These are phyloP conservation scores for Senna tora DNA, from an alignment of 306 rosid genomes.

Conservation along the genomic window DNA sequence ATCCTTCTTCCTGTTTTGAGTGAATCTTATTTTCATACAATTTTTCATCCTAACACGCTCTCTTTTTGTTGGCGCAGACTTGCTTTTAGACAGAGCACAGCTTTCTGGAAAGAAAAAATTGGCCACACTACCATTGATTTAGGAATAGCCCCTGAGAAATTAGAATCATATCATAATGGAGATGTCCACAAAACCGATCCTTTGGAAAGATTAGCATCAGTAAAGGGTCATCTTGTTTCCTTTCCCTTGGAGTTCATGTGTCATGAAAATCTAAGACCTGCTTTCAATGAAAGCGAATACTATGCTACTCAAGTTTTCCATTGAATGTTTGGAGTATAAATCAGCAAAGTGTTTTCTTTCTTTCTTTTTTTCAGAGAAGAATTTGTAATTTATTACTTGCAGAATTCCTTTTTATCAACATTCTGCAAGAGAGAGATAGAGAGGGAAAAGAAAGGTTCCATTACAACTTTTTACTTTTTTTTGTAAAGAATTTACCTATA, in stretches of 20 bases:
- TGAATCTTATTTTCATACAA: background rate
- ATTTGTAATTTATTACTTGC: conserved; percentile 8
- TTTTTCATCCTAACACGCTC: conserved; percentile 32
- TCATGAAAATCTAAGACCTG: conserved; percentile 71
- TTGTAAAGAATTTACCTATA: background rate
- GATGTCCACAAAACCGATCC: background rate
- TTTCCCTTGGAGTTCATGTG: conserved; percentile 31
- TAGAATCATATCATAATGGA: conserved; percentile 16
- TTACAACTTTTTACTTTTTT: background rate
- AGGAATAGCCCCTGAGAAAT: conserved; percentile 20
- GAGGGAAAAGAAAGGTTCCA: background rate
- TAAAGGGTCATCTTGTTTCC: conserved; percentile 27
- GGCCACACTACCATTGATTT: conserved; percentile 62
- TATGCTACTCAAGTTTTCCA: conserved; percentile 77
- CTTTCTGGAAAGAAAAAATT: conserved; percentile 54
- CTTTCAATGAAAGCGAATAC: conserved; percentile 72
- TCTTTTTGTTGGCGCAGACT: conserved; percentile 38
- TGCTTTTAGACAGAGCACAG: conserved; percentile 62
- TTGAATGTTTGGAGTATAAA: conserved; percentile 24
- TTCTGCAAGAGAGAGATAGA: conserved; percentile 24
- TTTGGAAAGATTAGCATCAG: conserved; percentile 18
- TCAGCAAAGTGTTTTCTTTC: background rate
- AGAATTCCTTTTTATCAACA: conserved; percentile 3
- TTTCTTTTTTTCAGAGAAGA: background rate
- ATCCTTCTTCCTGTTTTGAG: conserved; percentile 20